phyloP scores from a whole-genome alignment of 257 asterid species.

The Knoxia roxburghii region DNA sequence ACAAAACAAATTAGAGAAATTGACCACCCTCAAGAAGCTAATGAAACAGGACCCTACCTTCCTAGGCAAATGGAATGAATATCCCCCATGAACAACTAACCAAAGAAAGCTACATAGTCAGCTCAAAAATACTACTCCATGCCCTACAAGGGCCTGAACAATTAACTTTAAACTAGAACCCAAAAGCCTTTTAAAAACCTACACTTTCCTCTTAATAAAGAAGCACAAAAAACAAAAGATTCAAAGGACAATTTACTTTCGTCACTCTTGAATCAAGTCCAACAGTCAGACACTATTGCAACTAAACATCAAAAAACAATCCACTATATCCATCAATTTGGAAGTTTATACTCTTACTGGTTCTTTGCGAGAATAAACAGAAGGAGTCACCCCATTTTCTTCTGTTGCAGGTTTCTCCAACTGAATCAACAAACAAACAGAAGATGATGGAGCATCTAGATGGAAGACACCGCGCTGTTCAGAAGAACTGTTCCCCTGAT shows the following conservation, averaged over 20 bases:
- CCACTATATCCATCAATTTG: not conserved
- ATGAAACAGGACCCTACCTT: not conserved
- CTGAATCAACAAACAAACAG: slow-evolving; percentile 91
- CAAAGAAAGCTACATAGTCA: not conserved
- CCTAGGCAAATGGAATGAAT: not conserved
- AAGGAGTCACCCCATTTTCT: slow-evolving; percentile 97
- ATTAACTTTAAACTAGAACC: too few relatives aligned
- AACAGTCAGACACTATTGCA: not conserved
- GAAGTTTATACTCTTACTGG: slow-evolving; percentile 59
- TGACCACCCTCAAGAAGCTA: not conserved
- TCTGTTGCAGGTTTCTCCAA: slow-evolving; percentile 97
- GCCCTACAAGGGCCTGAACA: not conserved
- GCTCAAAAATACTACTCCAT: not conserved
- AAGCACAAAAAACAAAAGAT: not conserved
- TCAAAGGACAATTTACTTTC: too few relatives aligned
- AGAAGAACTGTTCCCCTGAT: slow-evolving; percentile 56
- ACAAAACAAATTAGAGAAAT: not conserved
- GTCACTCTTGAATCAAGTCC: not conserved
- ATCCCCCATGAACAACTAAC: not conserved
- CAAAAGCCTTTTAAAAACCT: not conserved
- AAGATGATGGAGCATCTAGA: slow-evolving; percentile 96
- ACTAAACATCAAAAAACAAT: slow-evolving; percentile 3
- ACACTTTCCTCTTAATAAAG: not conserved
- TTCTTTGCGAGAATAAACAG: slow-evolving; percentile 97
- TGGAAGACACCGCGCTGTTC: slow-evolving; percentile 76